phyloP scores from a whole-genome alignment of 1,139 yeast species.

The Saccharomyces pastorianus region DNA sequence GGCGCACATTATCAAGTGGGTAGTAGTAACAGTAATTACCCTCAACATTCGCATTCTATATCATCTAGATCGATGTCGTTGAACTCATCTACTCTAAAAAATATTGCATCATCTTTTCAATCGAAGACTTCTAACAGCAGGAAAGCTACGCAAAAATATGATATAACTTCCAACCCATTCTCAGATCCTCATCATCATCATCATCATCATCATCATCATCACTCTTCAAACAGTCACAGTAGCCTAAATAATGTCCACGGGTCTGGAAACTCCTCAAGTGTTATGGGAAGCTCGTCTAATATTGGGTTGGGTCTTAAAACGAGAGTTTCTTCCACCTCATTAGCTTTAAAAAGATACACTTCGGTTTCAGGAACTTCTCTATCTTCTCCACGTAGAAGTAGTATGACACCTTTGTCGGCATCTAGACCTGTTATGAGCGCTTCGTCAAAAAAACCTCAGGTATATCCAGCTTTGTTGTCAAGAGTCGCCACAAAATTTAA shows the following conservation, averaged over 20 bases:
- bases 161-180: constrained; percentile 23
- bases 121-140: constrained; percentile 36
- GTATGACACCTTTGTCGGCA: constrained; percentile 15
- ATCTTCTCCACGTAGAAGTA: constrained; percentile 8
- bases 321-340: constrained; percentile 17
- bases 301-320: constrained; percentile 33
- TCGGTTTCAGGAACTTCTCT: constrained; percentile 29
- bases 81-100: constrained; percentile 30
- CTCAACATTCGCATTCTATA: constrained; percentile 8
- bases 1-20: constrained; percentile 1
- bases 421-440: constrained; percentile 25
- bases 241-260: not conserved
- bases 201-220: not conserved
- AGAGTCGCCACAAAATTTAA: constrained; percentile 75
- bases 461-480: constrained; percentile 84
- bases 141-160: constrained; percentile 38
- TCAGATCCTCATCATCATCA: constrained; percentile 3
- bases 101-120: constrained; percentile 28
- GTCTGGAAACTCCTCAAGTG: not conserved
- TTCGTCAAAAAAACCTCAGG: constrained; percentile 25
- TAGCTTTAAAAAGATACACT: constrained; percentile 23
- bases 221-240: not conserved
- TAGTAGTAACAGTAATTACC: not conserved
- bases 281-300: constrained; percentile 3
- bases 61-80: constrained; percentile 31